Conservation (phyloP, 352 stramenopile genomes). For the Peronosclerospora sorghi region DNA sequence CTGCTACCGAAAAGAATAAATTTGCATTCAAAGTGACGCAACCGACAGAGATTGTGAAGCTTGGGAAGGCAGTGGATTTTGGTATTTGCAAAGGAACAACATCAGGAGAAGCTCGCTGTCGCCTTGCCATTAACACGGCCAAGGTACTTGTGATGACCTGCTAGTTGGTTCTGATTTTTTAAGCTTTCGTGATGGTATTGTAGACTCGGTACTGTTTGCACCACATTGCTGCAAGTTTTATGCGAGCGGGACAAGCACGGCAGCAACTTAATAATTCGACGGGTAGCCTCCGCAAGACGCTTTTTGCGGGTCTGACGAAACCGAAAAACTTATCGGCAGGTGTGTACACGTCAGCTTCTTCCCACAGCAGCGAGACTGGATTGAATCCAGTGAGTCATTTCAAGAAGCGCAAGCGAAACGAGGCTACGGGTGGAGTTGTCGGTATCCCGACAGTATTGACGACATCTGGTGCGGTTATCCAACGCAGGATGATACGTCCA, state of each 20-base stretch:
- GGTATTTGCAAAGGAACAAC: slow-evolving; percentile 71
- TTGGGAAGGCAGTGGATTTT: slow-evolving; percentile 57
- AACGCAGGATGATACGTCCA: slow-evolving; percentile 11
- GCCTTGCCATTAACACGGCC: slow-evolving; percentile 59
- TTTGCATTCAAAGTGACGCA: slow-evolving; percentile 72
- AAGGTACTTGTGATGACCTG: too few relatives aligned
- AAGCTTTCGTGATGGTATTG: not conserved
- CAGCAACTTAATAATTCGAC: slow-evolving; percentile 72
- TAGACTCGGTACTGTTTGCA: slow-evolving; percentile 70
- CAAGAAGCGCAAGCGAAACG: slow-evolving; percentile 50
- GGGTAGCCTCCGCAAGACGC: slow-evolving; percentile 46
- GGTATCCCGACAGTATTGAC: slow-evolving; percentile 43
- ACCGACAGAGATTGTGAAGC: slow-evolving; percentile 41
- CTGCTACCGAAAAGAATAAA: slow-evolving; percentile 57
- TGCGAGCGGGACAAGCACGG: slow-evolving; percentile 50
- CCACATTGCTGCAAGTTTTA: slow-evolving; percentile 65
- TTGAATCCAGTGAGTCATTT: slow-evolving; percentile 26
- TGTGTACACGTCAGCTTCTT: slow-evolving; percentile 43
- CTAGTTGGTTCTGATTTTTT: too few relatives aligned
- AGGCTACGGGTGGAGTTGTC: slow-evolving; percentile 18
- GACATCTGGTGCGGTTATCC: slow-evolving; percentile 31
- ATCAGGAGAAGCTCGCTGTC: slow-evolving; percentile 43
- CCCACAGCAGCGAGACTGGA: slow-evolving; percentile 10
- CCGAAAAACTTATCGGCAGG: slow-evolving; percentile 71
- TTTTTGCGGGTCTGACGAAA: slow-evolving; percentile 41